Conservation (phyloP, 2,329 filamentous ascomycete genomes). For the Mollisia scopiformis region DNA sequence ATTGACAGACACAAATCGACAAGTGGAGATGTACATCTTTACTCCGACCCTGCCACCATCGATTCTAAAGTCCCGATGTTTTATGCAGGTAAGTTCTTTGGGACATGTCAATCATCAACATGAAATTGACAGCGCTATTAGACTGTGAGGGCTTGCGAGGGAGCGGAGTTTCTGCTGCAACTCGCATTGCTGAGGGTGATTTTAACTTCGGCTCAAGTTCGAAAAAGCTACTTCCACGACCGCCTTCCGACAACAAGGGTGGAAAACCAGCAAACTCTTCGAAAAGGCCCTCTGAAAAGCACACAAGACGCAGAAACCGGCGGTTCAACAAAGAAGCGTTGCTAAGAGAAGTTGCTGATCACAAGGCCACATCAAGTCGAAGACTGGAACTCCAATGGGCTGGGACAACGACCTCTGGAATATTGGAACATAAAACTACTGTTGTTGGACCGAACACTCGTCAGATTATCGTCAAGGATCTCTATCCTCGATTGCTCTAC, state of each 20-base stretch:
- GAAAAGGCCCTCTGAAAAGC: no score
- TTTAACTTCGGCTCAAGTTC: no score
- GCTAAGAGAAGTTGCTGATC: no score
- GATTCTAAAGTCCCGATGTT: neutral
- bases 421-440: no score
- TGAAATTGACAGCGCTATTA: no score
- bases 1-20: constrained; percentile 4
- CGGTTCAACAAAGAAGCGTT: no score
- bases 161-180: neutral
- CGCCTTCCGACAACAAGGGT: neutral
- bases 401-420: neutral
- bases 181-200: neutral
- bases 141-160: constrained; percentile 8
- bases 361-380: neutral
- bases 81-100: neutral
- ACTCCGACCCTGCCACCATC: neutral
- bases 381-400: neutral
- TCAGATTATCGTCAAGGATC: neutral
- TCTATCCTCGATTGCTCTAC: constrained; percentile 9
- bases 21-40: constrained; percentile 5
- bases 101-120: no score
- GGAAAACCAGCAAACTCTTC: neutral
- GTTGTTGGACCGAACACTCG: no score
- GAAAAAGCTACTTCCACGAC: no score
- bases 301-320: no score